Percentiles rank a stretch among this genome's conserved stretches.
These are phyloP conservation scores for Globisporangium alternatum DNA, from an alignment of 352 stramenopile genomes.

Conservation along the genomic window DNA sequence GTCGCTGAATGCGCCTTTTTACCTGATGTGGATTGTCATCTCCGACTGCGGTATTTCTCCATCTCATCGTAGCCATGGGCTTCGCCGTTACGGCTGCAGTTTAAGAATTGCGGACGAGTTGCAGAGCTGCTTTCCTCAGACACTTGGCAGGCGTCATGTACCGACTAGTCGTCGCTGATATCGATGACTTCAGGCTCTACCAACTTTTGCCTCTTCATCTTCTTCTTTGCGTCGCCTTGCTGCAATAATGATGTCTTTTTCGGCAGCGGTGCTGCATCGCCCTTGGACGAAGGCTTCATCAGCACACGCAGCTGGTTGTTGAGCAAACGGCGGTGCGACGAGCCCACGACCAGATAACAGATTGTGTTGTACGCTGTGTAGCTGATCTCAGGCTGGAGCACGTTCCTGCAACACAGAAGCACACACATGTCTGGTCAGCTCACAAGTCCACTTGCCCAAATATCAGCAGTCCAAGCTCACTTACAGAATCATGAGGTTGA, in stretches of 20 bases:
- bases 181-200: constrained; percentile 29
- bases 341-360: constrained; percentile 57
- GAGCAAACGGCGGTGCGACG: constrained; percentile 30
- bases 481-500: constrained; percentile 39
- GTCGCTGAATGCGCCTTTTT: no score
- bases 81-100: no score
- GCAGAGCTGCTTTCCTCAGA: no score
- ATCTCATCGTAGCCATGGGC: no score
- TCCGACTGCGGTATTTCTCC: no score
- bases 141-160: no score
- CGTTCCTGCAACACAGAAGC: constrained; percentile 23
- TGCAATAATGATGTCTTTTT: not conserved
- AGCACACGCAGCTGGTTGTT: constrained; percentile 15
- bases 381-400: constrained; percentile 68
- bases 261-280: constrained; percentile 7
- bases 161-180: constrained; percentile 22
- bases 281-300: constrained; percentile 16
- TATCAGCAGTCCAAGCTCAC: not conserved
- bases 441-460: not conserved
- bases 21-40: no score
- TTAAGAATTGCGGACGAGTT: no score
- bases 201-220: constrained; percentile 3
- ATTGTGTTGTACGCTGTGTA: constrained; percentile 78
- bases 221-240: not conserved
- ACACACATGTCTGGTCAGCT: not conserved